phyloP scores from a whole-genome alignment of 2,329 filamentous ascomycete species.

The Ilyonectria destructans region DNA sequence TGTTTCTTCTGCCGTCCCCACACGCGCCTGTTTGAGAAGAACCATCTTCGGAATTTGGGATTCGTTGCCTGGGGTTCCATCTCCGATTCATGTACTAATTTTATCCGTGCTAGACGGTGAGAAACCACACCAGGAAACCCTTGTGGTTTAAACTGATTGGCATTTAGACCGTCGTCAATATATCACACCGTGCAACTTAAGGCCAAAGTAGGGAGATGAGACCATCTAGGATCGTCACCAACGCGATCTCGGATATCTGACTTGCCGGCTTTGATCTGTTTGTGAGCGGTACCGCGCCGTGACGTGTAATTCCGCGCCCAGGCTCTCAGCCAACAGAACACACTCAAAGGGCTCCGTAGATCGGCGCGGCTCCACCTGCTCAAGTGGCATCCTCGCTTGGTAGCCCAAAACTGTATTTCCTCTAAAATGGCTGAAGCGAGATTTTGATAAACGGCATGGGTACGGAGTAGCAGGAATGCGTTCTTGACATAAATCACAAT shows the following conservation, averaged over 20 bases:
- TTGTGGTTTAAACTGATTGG: background rate
- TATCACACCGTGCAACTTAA: background rate
- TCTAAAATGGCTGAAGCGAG: conserved; percentile 11
- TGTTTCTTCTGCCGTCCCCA: background rate
- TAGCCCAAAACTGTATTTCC: background rate
- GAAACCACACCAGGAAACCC: background rate
- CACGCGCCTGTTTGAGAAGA: background rate
- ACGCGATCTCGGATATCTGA: conserved; percentile 17
- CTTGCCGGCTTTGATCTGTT: conserved; percentile 6
- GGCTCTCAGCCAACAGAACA: background rate
- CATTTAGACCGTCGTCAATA: background rate
- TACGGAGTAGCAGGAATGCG: conserved; percentile 2
- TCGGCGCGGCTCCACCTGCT: background rate
- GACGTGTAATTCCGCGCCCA: background rate
- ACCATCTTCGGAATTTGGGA: background rate
- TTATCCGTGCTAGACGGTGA: background rate
- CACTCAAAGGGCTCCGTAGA: background rate
- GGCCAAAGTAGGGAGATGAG: conserved; percentile 1
- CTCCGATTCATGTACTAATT: background rate
- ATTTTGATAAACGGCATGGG: conserved; percentile 14
- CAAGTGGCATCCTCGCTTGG: background rate
- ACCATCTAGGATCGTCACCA: conserved; percentile 3
- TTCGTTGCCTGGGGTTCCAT: background rate
- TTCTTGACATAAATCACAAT: background rate
- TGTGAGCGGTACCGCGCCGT: background rate